A percentile compares a stretch with the other conserved stretches of the same genome.
These are phyloP conservation scores for Trichophyton simii DNA, from an alignment of 2,329 filamentous ascomycete genomes.

Conservation along the genomic window DNA sequence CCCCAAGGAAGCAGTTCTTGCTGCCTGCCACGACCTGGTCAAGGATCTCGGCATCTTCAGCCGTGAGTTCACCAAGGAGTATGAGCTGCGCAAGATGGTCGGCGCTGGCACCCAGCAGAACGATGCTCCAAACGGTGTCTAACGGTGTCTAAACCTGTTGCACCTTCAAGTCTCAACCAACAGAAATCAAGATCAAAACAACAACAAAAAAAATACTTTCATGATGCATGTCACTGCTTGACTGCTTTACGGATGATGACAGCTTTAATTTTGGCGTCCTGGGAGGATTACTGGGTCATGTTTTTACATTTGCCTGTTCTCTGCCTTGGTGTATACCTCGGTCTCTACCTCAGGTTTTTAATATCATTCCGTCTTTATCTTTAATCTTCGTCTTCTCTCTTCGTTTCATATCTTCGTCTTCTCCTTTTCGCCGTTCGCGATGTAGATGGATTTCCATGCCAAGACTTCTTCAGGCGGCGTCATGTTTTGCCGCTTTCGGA, in stretches of 20 bases:
- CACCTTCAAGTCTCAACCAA: not conserved
- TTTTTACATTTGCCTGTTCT: not conserved
- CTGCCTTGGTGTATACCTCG: not conserved
- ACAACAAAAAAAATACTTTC: not conserved
- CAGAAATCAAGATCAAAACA: no score
- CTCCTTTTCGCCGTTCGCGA: not conserved
- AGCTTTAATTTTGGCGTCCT: not conserved
- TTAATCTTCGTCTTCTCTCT: not conserved
- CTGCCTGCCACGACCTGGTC: constrained; percentile 70
- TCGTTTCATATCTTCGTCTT: not conserved
- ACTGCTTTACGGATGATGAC: not conserved
- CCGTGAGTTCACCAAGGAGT: constrained; percentile 85
- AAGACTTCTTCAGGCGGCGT: not conserved
- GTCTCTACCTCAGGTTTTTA: not conserved
- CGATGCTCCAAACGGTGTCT: constrained; percentile 16
- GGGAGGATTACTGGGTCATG: not conserved
- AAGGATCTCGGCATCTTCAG: constrained; percentile 66
- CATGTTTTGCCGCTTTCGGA: not conserved
- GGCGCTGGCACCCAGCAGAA: constrained; percentile 45
- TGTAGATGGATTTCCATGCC: not conserved
- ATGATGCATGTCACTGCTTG: not conserved
- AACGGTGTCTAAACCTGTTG: not conserved
- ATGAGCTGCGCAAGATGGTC: constrained; percentile 76
- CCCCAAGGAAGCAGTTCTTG: constrained; percentile 76
- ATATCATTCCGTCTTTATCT: not conserved